Percentiles rank a stretch among this genome's conserved stretches.
Evolutionary conservation across 2,329 filamentous ascomycete species (phyloP).

Genomic region (Orbilia javanica): DNA sequence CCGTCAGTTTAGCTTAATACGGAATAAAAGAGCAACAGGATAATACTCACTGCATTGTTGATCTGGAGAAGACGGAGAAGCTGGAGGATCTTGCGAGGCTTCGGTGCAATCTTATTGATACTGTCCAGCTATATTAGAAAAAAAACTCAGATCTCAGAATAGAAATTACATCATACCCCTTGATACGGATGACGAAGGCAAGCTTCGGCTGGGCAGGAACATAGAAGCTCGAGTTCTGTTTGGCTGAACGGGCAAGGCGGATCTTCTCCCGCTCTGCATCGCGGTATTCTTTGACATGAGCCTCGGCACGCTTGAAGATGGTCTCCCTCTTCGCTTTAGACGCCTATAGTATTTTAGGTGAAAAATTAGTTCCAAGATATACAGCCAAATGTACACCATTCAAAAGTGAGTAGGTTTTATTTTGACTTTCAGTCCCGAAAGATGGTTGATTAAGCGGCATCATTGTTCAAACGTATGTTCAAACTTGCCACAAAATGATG

Average conservation of each 20-base stretch:
- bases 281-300: conserved; percentile 99
- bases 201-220: conserved; percentile 95
- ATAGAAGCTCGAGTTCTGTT: conserved; percentile 92
- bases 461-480: conserved; percentile 75
- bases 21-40: neutral
- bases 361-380: neutral
- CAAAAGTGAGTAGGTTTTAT: neutral
- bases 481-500: conserved; percentile 86
- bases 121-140: conserved; percentile 67
- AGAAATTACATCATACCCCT: conserved; percentile 74
- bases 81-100: conserved; percentile 99
- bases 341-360: conserved; percentile 71
- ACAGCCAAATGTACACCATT: neutral
- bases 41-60: conserved; percentile 83
- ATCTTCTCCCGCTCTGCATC: conserved; percentile 98
- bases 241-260: conserved; percentile 87
- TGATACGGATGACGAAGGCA: conserved; percentile 98
- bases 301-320: conserved; percentile 99
- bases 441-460: conserved; percentile 98
- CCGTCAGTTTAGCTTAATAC: neutral
- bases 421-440: conserved; percentile 90
- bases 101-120: conserved; percentile 99
- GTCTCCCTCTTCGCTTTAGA: conserved; percentile 98
- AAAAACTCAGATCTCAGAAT: conserved; percentile 63
- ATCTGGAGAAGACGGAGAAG: conserved; percentile 99